These are phyloP conservation scores for Theobroma cacao DNA, from an alignment of 345 rosid genomes.

Conservation along the genomic window DNA sequence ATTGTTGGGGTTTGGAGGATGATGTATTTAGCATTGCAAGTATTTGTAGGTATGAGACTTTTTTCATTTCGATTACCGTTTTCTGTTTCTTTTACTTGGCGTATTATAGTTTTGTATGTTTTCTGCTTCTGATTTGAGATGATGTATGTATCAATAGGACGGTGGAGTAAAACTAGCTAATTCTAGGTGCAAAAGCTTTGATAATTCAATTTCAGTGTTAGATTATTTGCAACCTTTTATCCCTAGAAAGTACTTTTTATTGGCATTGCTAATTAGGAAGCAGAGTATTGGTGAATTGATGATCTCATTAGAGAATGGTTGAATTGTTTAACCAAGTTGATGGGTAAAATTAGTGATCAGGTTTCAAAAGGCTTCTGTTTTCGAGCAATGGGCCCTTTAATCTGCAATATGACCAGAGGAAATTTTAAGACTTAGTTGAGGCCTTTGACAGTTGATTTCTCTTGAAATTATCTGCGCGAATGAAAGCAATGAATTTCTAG, in stretches of 20 bases:
- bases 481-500: neutral
- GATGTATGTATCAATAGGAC: neutral
- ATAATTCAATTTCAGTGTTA: neutral
- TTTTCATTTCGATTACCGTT: neutral
- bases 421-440: neutral
- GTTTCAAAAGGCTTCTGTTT: neutral
- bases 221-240: neutral
- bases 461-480: neutral
- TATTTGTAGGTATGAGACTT: conserved; percentile 48
- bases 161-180: neutral
- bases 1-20: conserved; percentile 65
- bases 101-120: neutral
- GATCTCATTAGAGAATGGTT: neutral
- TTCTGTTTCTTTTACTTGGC: neutral
- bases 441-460: neutral
- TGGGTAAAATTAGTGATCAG: neutral
- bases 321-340: neutral
- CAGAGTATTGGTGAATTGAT: neutral
- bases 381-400: neutral
- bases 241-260: too few relatives aligned
- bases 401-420: neutral
- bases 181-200: neutral
- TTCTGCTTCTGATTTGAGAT: neutral
- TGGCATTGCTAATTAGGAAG: neutral
- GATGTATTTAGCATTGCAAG: conserved; percentile 41